Conservation (phyloP, 116 monocot species). For the Trichopus zeylanicus region DNA sequence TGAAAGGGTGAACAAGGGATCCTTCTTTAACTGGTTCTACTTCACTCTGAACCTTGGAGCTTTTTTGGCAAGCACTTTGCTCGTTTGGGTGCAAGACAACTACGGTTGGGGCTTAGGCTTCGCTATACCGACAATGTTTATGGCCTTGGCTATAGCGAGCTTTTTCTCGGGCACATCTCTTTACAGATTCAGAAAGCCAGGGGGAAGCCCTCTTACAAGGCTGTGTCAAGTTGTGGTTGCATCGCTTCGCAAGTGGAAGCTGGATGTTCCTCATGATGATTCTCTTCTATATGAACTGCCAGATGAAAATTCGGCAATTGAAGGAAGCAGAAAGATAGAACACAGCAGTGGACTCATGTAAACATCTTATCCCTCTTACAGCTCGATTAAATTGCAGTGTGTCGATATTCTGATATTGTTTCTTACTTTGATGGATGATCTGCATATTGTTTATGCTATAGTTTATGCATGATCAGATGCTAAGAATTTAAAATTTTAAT, state of each 20-base stretch:
- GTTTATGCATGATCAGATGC: no score
- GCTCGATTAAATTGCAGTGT: no score
- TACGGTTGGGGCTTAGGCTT: conserved; percentile 43
- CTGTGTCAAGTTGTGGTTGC: conserved; percentile 38
- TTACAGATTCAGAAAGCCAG: conserved; percentile 38
- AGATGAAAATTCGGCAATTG: conserved; percentile 18
- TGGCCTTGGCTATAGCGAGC: conserved; percentile 28
- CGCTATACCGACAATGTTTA: conserved; percentile 38
- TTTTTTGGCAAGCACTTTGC: conserved; percentile 30
- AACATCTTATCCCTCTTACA: neutral
- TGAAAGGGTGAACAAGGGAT: conserved; percentile 37
- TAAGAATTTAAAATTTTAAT: no score
- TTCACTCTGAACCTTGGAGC: conserved; percentile 48
- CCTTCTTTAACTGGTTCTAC: conserved; percentile 57
- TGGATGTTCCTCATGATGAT: conserved; percentile 19
- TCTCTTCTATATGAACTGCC: conserved; percentile 37
- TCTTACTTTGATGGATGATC: no score
- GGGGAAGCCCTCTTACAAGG: conserved; percentile 41
- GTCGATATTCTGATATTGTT: no score
- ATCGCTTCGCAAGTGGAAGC: conserved; percentile 24
- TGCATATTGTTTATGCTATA: no score
- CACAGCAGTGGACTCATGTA: conserved; percentile 28
- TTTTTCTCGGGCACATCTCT: conserved; percentile 32
- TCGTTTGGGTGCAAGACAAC: conserved; percentile 50
- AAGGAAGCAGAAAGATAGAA: conserved; percentile 37